Percentiles rank a stretch among this genome's conserved stretches.
Evolutionary conservation across 306 rosid genomes (phyloP).

Genomic region (Prunus mira): DNA sequence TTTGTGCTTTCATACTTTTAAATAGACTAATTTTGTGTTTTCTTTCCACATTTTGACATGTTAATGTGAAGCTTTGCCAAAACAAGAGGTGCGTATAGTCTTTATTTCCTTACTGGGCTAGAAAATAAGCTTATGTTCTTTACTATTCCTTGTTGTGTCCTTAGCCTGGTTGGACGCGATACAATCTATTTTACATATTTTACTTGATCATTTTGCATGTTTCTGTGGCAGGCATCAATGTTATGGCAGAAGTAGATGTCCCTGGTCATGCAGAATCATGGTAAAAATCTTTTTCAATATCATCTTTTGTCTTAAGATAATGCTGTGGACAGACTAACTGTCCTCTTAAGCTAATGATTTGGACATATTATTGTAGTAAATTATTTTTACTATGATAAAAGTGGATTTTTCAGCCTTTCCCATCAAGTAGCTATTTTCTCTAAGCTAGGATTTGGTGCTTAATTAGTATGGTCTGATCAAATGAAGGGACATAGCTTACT

Average conservation of each 20-base stretch:
- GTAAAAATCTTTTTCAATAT: constrained; percentile 37
- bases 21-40: constrained; percentile 32
- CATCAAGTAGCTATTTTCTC: constrained; percentile 2
- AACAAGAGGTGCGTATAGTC: constrained; percentile 65
- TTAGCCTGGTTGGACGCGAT: neutral
- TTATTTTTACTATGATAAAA: neutral
- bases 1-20: constrained; percentile 25
- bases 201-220: constrained; percentile 20
- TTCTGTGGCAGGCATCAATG: constrained; percentile 69
- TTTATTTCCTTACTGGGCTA: constrained; percentile 23
- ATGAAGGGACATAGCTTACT: neutral
- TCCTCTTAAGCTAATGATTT: neutral
- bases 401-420: neutral
- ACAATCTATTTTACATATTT: constrained; percentile 15
- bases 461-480: neutral
- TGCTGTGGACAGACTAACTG: neutral
- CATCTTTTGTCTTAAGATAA: constrained; percentile 11
- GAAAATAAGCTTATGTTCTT: neutral
- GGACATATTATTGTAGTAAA: constrained; percentile 1
- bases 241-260: constrained; percentile 93
- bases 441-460: neutral
- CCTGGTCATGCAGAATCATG: constrained; percentile 98
- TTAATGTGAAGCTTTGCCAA: constrained; percentile 74
- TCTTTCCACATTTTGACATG: constrained; percentile 31
- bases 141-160: neutral